phyloP scores from a whole-genome alignment of 2,329 filamentous ascomycete species.

The Albophoma yamanashiensis region DNA sequence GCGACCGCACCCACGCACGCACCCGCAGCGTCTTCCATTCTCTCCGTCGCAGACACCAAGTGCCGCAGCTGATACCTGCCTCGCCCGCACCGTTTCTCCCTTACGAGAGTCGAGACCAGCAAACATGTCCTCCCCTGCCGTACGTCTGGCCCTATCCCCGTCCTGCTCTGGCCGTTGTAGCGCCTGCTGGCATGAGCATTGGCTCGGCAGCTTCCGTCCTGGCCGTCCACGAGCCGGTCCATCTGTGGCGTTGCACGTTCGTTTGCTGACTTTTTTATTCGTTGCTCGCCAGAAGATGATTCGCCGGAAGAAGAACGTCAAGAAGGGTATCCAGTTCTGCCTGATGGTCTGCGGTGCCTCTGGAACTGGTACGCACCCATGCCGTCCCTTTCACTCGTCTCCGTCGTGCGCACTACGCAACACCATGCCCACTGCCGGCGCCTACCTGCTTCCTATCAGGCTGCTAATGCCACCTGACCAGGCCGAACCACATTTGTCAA shows the following conservation, averaged over 20 bases:
- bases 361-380: constrained; percentile 67
- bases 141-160: constrained; percentile 5
- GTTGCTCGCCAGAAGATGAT: constrained; percentile 65
- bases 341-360: constrained; percentile 99
- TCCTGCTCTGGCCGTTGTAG: not conserved
- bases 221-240: not conserved
- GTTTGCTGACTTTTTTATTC: constrained; percentile 14
- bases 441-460: not conserved
- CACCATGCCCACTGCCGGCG: not conserved
- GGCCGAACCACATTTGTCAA: constrained; percentile 99
- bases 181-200: not conserved
- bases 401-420: not conserved
- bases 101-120: constrained; percentile 1
- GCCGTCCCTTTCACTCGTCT: not conserved
- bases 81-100: not conserved
- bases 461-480: constrained; percentile 22
- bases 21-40: not conserved
- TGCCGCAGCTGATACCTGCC: not conserved
- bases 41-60: not conserved
- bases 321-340: constrained; percentile 99
- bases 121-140: constrained; percentile 15
- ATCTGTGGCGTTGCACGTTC: not conserved
- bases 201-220: not conserved
- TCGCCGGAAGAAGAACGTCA: constrained; percentile 99
- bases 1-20: constrained; percentile 1